phyloP scores from a whole-genome alignment of 116 monocot species.

The Zostera marina region DNA sequence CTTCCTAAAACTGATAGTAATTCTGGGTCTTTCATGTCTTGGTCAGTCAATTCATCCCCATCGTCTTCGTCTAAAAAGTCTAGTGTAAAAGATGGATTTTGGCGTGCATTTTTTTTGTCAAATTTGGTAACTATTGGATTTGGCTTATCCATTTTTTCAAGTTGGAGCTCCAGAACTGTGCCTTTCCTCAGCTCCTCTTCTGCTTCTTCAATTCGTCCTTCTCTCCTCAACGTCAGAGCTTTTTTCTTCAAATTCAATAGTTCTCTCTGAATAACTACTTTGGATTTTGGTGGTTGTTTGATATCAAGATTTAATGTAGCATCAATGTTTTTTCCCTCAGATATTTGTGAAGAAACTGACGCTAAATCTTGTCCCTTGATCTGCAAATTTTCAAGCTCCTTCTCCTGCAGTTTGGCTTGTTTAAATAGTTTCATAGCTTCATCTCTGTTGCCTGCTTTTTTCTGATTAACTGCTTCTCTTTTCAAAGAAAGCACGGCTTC shows the following conservation, averaged over 20 bases:
- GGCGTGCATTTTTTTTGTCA: constrained; percentile 10
- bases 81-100: constrained; percentile 12
- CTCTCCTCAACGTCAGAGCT: constrained; percentile 79
- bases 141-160: constrained; percentile 50
- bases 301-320: neutral
- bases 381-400: constrained; percentile 25
- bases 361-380: constrained; percentile 7
- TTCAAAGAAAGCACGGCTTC: constrained; percentile 50
- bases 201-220: constrained; percentile 66
- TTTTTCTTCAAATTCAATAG: constrained; percentile 82
- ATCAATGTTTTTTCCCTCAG: neutral
- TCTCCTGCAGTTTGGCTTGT: constrained; percentile 77
- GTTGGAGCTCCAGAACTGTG: constrained; percentile 54
- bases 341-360: constrained; percentile 1
- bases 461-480: constrained; percentile 61
- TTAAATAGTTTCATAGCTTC: constrained; percentile 72
- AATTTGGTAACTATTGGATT: constrained; percentile 9
- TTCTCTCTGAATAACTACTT: constrained; percentile 66
- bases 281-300: constrained; percentile 36
- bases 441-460: constrained; percentile 44
- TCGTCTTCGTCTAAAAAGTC: constrained; percentile 18
- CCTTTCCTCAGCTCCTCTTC: constrained; percentile 87
- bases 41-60: constrained; percentile 54
- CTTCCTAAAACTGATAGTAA: constrained; percentile 56
- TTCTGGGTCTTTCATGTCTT: constrained; percentile 78